phyloP scores from a whole-genome alignment of 2,329 filamentous ascomycete genomes.

The Ophiosphaerella herpotricha region DNA sequence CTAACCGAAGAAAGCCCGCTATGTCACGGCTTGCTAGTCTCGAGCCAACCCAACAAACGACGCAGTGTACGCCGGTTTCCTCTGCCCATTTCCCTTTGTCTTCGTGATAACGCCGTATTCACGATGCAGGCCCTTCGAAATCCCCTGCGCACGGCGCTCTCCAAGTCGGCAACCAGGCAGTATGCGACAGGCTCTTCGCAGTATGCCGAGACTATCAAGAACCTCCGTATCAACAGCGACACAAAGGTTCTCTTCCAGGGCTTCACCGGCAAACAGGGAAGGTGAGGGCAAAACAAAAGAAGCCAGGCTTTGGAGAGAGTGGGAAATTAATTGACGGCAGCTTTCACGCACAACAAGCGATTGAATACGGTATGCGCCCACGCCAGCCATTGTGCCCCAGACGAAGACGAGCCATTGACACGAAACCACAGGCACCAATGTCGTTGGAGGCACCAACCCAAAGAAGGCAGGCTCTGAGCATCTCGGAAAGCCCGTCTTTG shows the following conservation, averaged over 20 bases:
- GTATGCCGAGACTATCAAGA: constrained; percentile 55
- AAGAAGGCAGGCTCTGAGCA: constrained; percentile 95
- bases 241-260: constrained; percentile 97
- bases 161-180: constrained; percentile 70
- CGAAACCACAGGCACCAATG: constrained; percentile 75
- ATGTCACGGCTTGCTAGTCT: constrained; percentile 27
- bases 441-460: constrained; percentile 97
- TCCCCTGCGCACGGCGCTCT: constrained; percentile 71
- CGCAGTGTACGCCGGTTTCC: constrained; percentile 16
- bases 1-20: constrained; percentile 24
- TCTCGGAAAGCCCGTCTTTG: constrained; percentile 91
- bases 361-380: constrained; percentile 82
- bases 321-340: constrained; percentile 54
- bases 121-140: constrained; percentile 86
- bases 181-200: constrained; percentile 74
- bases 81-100: constrained; percentile 21
- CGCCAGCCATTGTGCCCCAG: constrained; percentile 14
- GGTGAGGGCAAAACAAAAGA: constrained; percentile 45
- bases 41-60: constrained; percentile 24
- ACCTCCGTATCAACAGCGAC: constrained; percentile 89
- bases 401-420: constrained; percentile 34
- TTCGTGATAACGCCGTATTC: constrained; percentile 39
- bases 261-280: constrained; percentile 97
- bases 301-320: not conserved
- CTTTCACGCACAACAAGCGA: constrained; percentile 96